Conservation (phyloP, 2,329 filamentous ascomycete genomes). For the Colletotrichum orchidophilum region DNA sequence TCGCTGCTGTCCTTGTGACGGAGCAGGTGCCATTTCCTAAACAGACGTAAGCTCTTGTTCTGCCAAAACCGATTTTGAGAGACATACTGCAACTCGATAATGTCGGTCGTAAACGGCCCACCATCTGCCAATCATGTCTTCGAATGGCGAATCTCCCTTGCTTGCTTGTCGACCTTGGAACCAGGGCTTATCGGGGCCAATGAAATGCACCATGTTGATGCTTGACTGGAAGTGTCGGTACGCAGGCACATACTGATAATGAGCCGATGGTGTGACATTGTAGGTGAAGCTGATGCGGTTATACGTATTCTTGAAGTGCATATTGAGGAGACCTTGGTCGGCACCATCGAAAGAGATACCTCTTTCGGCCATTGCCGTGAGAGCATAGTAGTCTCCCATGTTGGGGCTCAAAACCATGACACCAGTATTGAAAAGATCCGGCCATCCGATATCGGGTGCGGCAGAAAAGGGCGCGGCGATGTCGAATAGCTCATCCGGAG, state of each 20-base stretch:
- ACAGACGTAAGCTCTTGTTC: background rate
- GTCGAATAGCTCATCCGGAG: conserved; percentile 91
- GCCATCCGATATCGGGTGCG: conserved; percentile 96
- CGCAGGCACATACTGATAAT: conserved; percentile 97
- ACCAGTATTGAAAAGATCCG: conserved; percentile 97
- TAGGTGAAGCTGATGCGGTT: conserved; percentile 93
- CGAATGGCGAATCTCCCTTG: conserved; percentile 71
- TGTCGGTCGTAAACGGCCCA: conserved; percentile 95
- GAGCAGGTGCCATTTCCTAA: conserved; percentile 8
- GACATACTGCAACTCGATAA: conserved; percentile 67
- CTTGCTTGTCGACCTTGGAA: conserved; percentile 66
- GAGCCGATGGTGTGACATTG: conserved; percentile 95
- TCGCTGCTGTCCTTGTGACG: background rate
- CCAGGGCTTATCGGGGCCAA: conserved; percentile 93
- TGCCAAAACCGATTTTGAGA: background rate
- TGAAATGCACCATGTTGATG: conserved; percentile 94
- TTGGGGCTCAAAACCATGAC: conserved; percentile 92
- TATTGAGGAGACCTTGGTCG: conserved; percentile 94
- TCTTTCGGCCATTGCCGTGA: conserved; percentile 83
- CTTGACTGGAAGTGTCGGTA: conserved; percentile 92
- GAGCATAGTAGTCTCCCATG: conserved; percentile 85
- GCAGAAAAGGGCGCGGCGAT: conserved; percentile 69
- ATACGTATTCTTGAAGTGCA: conserved; percentile 87
- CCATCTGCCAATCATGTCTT: conserved; percentile 88
- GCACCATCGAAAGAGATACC: conserved; percentile 97